Conservation (phyloP, 805 yeast genomes). For the Ogataea wickerhamii region DNA sequence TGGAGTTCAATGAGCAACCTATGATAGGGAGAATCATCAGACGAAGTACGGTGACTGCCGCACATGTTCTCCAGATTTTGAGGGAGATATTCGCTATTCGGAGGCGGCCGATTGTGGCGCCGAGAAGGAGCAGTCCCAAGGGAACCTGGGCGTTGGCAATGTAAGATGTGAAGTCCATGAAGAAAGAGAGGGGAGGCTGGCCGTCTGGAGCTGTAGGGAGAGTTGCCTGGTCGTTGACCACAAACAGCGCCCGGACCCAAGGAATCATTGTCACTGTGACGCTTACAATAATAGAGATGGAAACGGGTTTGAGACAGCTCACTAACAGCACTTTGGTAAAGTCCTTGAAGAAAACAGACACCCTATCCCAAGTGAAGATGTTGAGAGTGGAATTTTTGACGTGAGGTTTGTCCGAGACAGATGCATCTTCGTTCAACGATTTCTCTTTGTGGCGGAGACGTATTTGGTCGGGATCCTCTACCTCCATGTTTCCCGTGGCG, state of each 20-base stretch:
- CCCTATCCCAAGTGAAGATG: conserved; percentile 2
- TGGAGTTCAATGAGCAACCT: conserved; percentile 67
- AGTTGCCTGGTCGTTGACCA: conserved; percentile 40
- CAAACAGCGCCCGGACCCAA: conserved; percentile 73
- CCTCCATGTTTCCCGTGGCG: conserved; percentile 18
- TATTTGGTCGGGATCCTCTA: conserved; percentile 16
- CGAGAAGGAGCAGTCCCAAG: conserved; percentile 73
- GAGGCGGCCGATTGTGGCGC: conserved; percentile 83
- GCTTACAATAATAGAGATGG: conserved; percentile 63
- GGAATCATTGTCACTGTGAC: conserved; percentile 79
- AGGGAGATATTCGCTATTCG: conserved; percentile 55
- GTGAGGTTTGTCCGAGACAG: conserved; percentile 1
- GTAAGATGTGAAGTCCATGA: conserved; percentile 78
- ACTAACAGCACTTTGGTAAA: conserved; percentile 19
- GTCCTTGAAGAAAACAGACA: conserved; percentile 1
- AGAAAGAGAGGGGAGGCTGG: conserved; percentile 75
- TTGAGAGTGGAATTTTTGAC: neutral
- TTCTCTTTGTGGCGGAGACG: conserved; percentile 3
- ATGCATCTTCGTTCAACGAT: neutral
- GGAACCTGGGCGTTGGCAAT: conserved; percentile 89
- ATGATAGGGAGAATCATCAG: conserved; percentile 73
- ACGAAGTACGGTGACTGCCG: conserved; percentile 53
- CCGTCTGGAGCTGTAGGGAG: conserved; percentile 81
- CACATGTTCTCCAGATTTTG: conserved; percentile 69
- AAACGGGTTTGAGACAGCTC: conserved; percentile 67